Conservation (phyloP, 768 basidiomycete genomes). For the Rhizopogon sp. region DNA sequence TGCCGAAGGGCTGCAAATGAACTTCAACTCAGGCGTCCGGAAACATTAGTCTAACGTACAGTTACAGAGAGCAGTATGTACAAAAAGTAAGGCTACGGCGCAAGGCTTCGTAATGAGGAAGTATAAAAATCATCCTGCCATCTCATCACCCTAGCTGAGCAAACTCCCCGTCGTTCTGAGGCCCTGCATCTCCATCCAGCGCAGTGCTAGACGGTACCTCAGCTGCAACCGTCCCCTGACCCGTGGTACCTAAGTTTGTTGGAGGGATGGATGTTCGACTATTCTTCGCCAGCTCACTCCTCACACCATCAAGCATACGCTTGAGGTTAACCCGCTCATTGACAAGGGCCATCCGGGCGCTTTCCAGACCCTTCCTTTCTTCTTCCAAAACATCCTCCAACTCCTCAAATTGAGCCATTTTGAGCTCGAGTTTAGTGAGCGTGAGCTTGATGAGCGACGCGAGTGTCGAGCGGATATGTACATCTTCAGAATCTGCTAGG, state of each 20-base stretch:
- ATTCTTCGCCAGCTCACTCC: conserved; percentile 58
- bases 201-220: conserved; percentile 44
- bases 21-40: not conserved
- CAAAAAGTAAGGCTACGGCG: not conserved
- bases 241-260: conserved; percentile 46
- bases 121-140: conserved; percentile 20
- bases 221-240: conserved; percentile 53
- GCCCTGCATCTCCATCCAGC: conserved; percentile 50
- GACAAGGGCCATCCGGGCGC: conserved; percentile 71
- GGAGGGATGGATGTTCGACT: conserved; percentile 34
- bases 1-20: too few species aligned
- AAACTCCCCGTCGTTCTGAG: conserved; percentile 49
- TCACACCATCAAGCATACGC: conserved; percentile 65
- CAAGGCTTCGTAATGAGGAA: conserved; percentile 7
- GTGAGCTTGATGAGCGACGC: conserved; percentile 82
- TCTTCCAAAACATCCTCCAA: conserved; percentile 90
- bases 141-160: conserved; percentile 39
- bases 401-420: conserved; percentile 93
- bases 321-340: conserved; percentile 72
- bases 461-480: conserved; percentile 72
- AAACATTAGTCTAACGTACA: not conserved
- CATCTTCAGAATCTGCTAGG: conserved; percentile 80
- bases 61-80: not conserved
- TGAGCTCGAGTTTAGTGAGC: conserved; percentile 86
- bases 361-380: conserved; percentile 82